Evolutionary conservation across 75 land plant genomes (phyloP), one percentile per base, ranked within the genome.

Genomic region (Adiantum capillusveneris): DNA sequence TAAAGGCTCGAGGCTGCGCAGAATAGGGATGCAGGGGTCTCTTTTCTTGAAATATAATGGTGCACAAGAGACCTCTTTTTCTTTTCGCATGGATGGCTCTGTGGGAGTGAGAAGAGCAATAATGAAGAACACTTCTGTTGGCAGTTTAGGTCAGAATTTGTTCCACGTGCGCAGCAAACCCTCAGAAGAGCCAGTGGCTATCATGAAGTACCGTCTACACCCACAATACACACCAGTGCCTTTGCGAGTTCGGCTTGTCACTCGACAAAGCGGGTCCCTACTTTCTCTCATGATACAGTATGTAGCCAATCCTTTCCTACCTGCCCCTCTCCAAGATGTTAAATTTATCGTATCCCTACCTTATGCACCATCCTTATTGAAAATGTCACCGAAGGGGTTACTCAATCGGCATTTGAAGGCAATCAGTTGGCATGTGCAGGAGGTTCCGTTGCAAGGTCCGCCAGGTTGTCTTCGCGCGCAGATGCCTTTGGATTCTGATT

Each of bases 211-310:
- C 62, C 88, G 95, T 66, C 64, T 93, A 61, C 77, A 81, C 25
- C 98, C 98, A 9, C 75, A 81, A 25, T 62, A 70, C 31, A 83
- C 90, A 11, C 94, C 94, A 29, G 6, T 92, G 29, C 97, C 97
- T 39, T 50, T 92, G 37, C 74, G 97, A 44, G 68, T 88, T 34
- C 78, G 90, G 0, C 62, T 87, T 11, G 60, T 81, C 2, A 75
- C 73, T 22, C 79, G 88, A 14, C 81, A 58, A 39, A 81, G 69
- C 60, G 89, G 89, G 25, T 82, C 74, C 19, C 53, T 85, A 30
- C 89, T 88, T 21, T 77, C 86, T 24, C 65, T 83, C 41, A 86
- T 86, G 90, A 77, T 83, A 21, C 96, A 90, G 63, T 90, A 83
- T 75, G 87, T 64, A n/a, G 77, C 85, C n/a, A 83, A 90, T 62